Evolutionary conservation across 2,329 filamentous ascomycete genomes (phyloP).

Genomic region (Colletotrichum sp.): DNA sequence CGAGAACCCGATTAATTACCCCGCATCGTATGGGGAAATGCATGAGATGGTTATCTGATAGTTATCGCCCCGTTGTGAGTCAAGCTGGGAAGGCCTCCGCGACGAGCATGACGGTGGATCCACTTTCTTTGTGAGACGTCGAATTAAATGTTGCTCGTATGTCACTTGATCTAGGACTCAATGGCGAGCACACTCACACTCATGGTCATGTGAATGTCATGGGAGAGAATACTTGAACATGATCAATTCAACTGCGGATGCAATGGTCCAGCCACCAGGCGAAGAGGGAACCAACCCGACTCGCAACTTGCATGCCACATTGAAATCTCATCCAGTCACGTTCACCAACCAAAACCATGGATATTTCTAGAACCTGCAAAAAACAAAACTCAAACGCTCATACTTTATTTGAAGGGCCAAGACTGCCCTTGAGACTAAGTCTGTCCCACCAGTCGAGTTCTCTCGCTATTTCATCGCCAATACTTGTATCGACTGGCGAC

Average conservation of each 20-base stretch:
- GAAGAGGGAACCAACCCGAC: background rate
- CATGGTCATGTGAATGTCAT: background rate
- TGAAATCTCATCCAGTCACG: background rate
- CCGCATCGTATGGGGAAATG: background rate
- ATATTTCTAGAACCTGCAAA: background rate
- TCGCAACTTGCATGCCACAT: background rate
- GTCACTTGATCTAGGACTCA: background rate
- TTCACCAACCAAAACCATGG: background rate
- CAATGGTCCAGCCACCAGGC: background rate
- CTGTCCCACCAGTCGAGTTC: background rate
- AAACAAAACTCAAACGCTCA: background rate
- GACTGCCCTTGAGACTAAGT: background rate
- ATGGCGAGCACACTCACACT: background rate
- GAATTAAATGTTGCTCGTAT: background rate
- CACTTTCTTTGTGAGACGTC: background rate
- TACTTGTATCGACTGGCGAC: background rate
- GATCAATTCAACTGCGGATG: background rate
- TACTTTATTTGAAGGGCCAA: background rate
- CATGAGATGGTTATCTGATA: background rate
- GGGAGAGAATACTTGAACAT: background rate
- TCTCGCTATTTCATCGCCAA: background rate
- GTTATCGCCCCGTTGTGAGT: background rate
- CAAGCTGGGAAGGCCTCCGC: background rate
- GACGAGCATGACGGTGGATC: background rate
- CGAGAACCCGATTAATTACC: background rate